phyloP scores from a whole-genome alignment of 305 asterid genomes.

The Fraxinus angustifolia region DNA sequence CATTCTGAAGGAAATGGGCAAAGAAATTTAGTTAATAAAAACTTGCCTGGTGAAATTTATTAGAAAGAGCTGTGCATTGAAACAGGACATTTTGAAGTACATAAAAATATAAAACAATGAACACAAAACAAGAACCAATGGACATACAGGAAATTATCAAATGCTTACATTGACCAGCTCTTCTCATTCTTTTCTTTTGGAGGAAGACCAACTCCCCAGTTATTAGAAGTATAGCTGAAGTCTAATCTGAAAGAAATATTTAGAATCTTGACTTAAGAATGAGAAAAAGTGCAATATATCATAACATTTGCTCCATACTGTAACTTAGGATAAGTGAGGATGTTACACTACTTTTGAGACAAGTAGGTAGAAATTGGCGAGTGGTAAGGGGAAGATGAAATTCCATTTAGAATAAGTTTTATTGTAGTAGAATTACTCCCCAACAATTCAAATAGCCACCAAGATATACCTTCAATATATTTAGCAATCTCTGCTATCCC shows the following conservation, averaged over 20 bases:
- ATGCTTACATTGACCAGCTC: conserved; percentile 78
- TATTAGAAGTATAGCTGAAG: conserved; percentile 80
- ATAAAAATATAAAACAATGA: conserved; percentile 1
- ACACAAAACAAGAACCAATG: not conserved
- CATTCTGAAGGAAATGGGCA: conserved; percentile 43
- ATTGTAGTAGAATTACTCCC: not conserved
- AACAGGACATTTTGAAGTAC: not conserved
- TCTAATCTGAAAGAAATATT: conserved; percentile 59
- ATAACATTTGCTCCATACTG: not conserved
- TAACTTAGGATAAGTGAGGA: not conserved
- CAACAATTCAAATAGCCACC: not conserved
- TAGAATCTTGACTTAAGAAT: not conserved
- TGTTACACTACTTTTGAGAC: not conserved
- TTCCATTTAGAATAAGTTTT: not conserved
- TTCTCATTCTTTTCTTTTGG: conserved; percentile 82
- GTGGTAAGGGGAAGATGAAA: not conserved
- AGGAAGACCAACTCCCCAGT: conserved; percentile 98
- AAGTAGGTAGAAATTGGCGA: not conserved
- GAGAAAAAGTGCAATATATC: not conserved
- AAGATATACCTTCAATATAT: not conserved
- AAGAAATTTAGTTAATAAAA: not conserved
- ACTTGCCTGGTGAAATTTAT: conserved; percentile 5
- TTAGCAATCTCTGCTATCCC: not conserved
- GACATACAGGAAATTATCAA: conserved; percentile 9
- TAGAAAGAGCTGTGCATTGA: not conserved